Evolutionary conservation across 208 protist genomes (phyloP), one percentile per base, ranked within the genome.

Genomic region (Sergeia podlipaevii): DNA sequence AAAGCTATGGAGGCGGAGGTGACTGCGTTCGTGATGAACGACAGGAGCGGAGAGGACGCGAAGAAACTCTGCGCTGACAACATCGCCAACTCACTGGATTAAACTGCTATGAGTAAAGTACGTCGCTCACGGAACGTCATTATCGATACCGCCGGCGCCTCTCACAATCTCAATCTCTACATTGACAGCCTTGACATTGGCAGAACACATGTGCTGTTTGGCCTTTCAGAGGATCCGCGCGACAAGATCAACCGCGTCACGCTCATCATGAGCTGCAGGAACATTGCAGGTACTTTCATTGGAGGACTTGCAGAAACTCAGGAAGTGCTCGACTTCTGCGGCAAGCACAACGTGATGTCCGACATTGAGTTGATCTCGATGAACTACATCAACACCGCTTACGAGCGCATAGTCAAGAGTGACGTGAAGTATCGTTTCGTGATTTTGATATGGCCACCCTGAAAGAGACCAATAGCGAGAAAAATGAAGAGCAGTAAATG

Each of bases 271-370:
- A 50, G 55, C 1, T 45, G 54, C 7, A 48, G 58, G 28, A 48
- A 28, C 24, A 18, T 89, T 11, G 46, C 39, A 10, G 73, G 55
- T 30, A 83, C 76, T 26, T 10, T 50, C 21, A 78, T 89, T 44
- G 74, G 70, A 23, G 69, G 70, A 17, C 71, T 83, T 33, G 44
- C 34, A 4, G 71, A 65, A 17, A 84, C 70, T 29, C 66, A 84
- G 38, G 75, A 85, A 46, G 77, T 91, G 57, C 60, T 91, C 10
- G 70, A 81, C 52, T 74, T 91, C 49, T 83, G 72, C 47, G 68
- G 37, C 33, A 59, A 79, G 54, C 60, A 87, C 59, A 56, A 54
- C 39, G 80, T 87, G 44, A 49, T 62, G 0, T 46, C 74, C n/a
- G 56, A 70, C 3, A 62, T 77, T 17, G 62, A 80, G 63, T 49